Conservation (phyloP, 331 rosid genomes). For the Ulmus americana region DNA sequence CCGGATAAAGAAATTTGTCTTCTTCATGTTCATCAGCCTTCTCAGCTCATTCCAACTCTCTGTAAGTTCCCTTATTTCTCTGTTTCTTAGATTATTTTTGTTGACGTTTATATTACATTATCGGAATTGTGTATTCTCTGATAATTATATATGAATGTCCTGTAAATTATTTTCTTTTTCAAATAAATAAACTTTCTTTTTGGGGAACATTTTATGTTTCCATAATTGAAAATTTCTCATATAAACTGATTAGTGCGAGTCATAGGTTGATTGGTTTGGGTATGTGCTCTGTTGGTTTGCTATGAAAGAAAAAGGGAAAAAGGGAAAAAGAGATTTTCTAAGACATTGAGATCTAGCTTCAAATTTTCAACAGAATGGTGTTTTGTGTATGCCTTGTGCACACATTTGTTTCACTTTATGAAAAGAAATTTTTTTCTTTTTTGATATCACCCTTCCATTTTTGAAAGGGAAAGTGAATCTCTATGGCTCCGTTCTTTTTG, state of each 20-base stretch:
- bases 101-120: not conserved
- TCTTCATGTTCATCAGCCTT: constrained; percentile 67
- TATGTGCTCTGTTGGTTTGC: constrained; percentile 8
- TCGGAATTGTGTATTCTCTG: not conserved
- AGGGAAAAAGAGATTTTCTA: not conserved
- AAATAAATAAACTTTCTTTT: not conserved
- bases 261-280: not conserved
- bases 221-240: not conserved
- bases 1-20: constrained; percentile 37
- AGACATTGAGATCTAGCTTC: not conserved
- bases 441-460: not conserved
- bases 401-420: not conserved
- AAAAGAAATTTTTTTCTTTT: too few species aligned
- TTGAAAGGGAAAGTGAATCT: not conserved
- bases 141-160: not conserved
- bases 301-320: not conserved
- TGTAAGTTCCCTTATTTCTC: constrained; percentile 32
- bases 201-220: not conserved
- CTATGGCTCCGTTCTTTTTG: too few species aligned
- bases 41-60: constrained; percentile 65
- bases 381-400: not conserved
- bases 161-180: not conserved
- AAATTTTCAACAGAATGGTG: not conserved
- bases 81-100: too few species aligned
- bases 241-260: not conserved